Evolutionary conservation across 2,329 filamentous ascomycete species (phyloP), one percentile per base, ranked within the genome.

Genomic region (Metarhizium rileyi): DNA sequence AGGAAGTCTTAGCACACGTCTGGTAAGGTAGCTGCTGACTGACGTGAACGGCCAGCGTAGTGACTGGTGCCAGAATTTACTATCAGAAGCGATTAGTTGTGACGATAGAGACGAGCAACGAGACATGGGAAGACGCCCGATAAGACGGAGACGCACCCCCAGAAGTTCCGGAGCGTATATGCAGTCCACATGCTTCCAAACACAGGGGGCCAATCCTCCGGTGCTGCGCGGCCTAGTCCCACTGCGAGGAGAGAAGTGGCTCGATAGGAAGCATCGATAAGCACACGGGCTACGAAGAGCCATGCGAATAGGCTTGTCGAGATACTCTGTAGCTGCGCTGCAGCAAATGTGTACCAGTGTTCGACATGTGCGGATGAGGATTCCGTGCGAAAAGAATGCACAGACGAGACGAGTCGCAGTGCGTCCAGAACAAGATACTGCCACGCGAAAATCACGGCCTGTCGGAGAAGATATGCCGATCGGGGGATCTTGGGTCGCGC

Each of bases 241-340:
- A 50, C 48, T 18, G 43, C 25, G 9, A 45, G 6, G 4, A 50
- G 14, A 12, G 16, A 16, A 26, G 14, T 20, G 8, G 45, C 18
- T 16, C 48, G 48, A 12, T 50, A 50, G 16, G 23, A n/a, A 2
- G 40, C 22, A 27, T 50, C 48, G 20, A 50, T 16, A 33, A 33
- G 30, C 30, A 33, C 30, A 3, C 30, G 12, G 9, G 30, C 30
- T 1, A 33, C 30, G 1, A 33, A 5, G 10, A 33, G 16, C 30
- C 30, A 33, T 12, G 30, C 12, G 12, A 16, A 12, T 5, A 33
- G 5, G 12, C 5, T 14, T 14, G 16, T 33, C 10, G 16, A 33
- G 10, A 33, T 14, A 16, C 16, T 14, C 10, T 14, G 9, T 14
- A 14, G 30, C 30, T 5, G 16, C 10, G 12, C 30, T 33, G 10